Evolutionary conservation across 1,284 basidiomycete genomes (phyloP).

Genomic region (Ustilago xerochloae): DNA sequence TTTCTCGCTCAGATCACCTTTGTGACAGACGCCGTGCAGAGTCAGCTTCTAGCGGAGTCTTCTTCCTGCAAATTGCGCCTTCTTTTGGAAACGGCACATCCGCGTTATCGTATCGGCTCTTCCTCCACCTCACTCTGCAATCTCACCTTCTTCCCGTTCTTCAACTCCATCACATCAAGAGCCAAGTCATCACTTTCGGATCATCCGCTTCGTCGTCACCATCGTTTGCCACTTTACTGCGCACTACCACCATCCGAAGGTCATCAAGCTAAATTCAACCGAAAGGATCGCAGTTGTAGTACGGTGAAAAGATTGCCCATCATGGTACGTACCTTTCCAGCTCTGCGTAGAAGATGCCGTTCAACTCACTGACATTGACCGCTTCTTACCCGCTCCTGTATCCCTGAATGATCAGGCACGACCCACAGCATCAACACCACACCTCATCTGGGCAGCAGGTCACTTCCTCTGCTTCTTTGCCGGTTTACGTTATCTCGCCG

Average conservation of each 20-base stretch:
- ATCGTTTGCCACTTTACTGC: not conserved
- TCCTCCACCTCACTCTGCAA: not conserved
- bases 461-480: conserved; percentile 67
- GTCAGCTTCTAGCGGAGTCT: not conserved
- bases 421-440: conserved; percentile 63
- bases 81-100: not conserved
- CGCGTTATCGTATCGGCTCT: not conserved
- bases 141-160: not conserved
- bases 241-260: conserved; percentile 11
- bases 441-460: conserved; percentile 68
- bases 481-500: conserved; percentile 63
- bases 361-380: conserved; percentile 5
- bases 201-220: not conserved
- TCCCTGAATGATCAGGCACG: conserved; percentile 25
- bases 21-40: not conserved
- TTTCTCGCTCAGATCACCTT: conserved; percentile 9
- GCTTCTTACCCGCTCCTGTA: not conserved
- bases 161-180: not conserved
- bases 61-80: not conserved
- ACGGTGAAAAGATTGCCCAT: not conserved
- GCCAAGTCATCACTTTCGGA: not conserved
- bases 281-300: not conserved
- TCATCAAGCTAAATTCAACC: not conserved
- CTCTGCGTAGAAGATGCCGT: too few species aligned
- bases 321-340: conserved; percentile 21